phyloP scores from a whole-genome alignment of 768 basidiomycete genomes.

The Sarcomyxa edulis region DNA sequence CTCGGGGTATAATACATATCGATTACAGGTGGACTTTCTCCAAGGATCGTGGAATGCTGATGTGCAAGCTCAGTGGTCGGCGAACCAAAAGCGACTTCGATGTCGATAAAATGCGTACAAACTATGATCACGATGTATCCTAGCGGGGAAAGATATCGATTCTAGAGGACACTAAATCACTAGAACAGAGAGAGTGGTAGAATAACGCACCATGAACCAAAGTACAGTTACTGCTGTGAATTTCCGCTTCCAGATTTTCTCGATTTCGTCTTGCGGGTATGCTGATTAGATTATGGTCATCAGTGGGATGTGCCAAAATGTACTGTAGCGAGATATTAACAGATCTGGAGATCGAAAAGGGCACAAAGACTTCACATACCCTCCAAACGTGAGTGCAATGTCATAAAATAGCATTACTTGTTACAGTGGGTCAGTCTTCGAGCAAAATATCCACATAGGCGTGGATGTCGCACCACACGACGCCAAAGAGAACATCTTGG shows the following conservation, averaged over 20 bases:
- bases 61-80: neutral
- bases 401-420: constrained; percentile 34
- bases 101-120: constrained; percentile 22
- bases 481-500: constrained; percentile 31
- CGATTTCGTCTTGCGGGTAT: constrained; percentile 32
- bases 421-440: neutral
- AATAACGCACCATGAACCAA: constrained; percentile 22
- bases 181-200: neutral
- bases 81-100: neutral
- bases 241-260: constrained; percentile 26
- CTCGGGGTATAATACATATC: constrained; percentile 29
- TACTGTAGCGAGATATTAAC: too few relatives aligned
- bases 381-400: constrained; percentile 26
- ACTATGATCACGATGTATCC: constrained; percentile 29
- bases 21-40: constrained; percentile 25
- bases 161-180: constrained; percentile 14
- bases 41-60: constrained; percentile 29
- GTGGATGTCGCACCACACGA: constrained; percentile 24
- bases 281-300: too few relatives aligned
- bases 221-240: constrained; percentile 23
- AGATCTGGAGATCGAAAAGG: too few relatives aligned
- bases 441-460: neutral
- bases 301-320: too few relatives aligned
- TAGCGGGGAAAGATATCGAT: constrained; percentile 30
- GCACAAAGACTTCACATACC: too few relatives aligned